Evolutionary conservation across 1,284 basidiomycete species (phyloP).

Genomic region (Coniferiporia weirii): DNA sequence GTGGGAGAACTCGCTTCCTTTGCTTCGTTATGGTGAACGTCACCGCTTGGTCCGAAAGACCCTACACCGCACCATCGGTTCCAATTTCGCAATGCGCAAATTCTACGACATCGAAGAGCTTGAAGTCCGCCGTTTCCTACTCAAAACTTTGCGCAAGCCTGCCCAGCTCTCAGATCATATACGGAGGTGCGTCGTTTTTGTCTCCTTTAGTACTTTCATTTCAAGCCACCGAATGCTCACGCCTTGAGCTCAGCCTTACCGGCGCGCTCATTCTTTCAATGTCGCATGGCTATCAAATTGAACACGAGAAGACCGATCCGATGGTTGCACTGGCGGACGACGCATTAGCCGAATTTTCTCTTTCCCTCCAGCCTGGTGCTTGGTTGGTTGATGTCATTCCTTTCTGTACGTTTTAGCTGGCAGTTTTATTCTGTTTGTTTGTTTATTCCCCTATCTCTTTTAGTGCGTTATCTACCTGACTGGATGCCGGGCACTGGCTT

Average conservation of each 20-base stretch:
- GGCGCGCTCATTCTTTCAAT: constrained; percentile 19
- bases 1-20: constrained; percentile 12
- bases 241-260: neutral
- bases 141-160: constrained; percentile 5
- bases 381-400: constrained; percentile 22
- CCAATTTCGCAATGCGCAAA: constrained; percentile 12
- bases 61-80: constrained; percentile 13
- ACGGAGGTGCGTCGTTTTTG: neutral
- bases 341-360: constrained; percentile 16
- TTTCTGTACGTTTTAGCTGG: constrained; percentile 5
- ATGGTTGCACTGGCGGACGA: constrained; percentile 15
- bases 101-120: constrained; percentile 9
- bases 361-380: constrained; percentile 17
- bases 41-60: constrained; percentile 7
- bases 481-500: constrained; percentile 18
- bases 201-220: no score
- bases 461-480: constrained; percentile 18
- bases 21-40: constrained; percentile 12
- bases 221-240: no score
- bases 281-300: constrained; percentile 19
- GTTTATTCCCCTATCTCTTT: neutral
- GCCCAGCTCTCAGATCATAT: constrained; percentile 12
- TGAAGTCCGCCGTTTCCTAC: constrained; percentile 14
- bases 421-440: neutral
- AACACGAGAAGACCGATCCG: constrained; percentile 14